Conservation (phyloP, 2,329 filamentous ascomycete species). For the Paecilomyces niveus region DNA sequence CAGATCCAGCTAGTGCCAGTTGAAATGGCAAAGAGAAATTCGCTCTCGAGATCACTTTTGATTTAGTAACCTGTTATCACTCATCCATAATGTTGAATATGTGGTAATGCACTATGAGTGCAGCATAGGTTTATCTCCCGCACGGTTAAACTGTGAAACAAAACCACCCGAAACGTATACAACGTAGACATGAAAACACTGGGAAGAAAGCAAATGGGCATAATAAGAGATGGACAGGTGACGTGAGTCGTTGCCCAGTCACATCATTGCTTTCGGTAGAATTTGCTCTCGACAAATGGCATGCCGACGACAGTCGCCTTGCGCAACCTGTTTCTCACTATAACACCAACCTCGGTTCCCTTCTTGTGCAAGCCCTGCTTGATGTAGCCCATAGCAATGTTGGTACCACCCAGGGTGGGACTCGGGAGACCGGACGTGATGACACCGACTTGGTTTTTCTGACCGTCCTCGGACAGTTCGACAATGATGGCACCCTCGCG, state of each 20-base stretch:
- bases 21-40: background rate
- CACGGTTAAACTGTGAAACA: background rate
- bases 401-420: constrained; percentile 70
- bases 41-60: background rate
- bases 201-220: constrained; percentile 1
- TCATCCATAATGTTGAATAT: background rate
- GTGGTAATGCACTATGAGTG: background rate
- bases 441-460: constrained; percentile 58
- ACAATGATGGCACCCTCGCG: constrained; percentile 81
- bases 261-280: constrained; percentile 44
- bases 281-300: constrained; percentile 79
- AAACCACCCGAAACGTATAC: background rate
- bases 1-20: background rate
- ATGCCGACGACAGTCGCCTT: constrained; percentile 75
- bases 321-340: constrained; percentile 69
- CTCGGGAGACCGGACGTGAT: constrained; percentile 88
- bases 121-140: background rate
- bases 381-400: constrained; percentile 95
- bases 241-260: background rate
- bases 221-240: constrained; percentile 1
- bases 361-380: constrained; percentile 74
- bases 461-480: constrained; percentile 47
- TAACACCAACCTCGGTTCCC: constrained; percentile 71
- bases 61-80: background rate
- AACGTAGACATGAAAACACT: background rate